Evolutionary conservation across 139 green algal species (phyloP).

Genomic region (Micractinium conductrix): DNA sequence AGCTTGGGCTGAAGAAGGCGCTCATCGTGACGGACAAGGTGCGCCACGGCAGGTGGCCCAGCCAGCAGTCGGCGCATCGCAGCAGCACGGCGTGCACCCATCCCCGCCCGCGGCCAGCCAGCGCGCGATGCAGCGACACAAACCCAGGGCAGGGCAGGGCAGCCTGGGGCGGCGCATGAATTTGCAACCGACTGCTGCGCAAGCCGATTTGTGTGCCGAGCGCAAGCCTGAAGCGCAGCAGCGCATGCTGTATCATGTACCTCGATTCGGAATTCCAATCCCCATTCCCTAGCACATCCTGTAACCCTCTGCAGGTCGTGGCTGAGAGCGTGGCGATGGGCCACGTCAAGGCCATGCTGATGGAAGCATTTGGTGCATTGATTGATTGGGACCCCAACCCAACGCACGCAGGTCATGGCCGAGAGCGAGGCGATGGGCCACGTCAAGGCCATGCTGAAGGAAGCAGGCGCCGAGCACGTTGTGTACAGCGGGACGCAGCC

Average conservation of each 20-base stretch:
- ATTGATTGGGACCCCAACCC: no score
- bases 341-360: constrained; percentile 9
- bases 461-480: neutral
- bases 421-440: neutral
- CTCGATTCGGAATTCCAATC: neutral
- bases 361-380: no score
- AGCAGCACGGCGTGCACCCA: neutral
- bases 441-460: constrained; percentile 11
- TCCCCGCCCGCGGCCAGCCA: no score
- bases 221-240: no score
- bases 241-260: no score
- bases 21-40: constrained; percentile 37
- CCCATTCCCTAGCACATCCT: neutral
- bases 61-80: neutral
- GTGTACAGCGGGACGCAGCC: constrained; percentile 19
- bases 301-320: neutral
- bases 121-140: no score
- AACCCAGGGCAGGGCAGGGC: no score
- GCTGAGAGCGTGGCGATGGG: neutral
- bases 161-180: no score
- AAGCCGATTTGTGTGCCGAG: no score
- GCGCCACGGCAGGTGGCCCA: no score
- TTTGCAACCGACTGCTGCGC: no score
- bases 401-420: constrained; percentile 22
- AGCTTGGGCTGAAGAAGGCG: constrained; percentile 33